These are phyloP conservation scores for Mortierella sp. DNA, from an alignment of 371 early-diverging fungal species.

Conservation along the genomic window DNA sequence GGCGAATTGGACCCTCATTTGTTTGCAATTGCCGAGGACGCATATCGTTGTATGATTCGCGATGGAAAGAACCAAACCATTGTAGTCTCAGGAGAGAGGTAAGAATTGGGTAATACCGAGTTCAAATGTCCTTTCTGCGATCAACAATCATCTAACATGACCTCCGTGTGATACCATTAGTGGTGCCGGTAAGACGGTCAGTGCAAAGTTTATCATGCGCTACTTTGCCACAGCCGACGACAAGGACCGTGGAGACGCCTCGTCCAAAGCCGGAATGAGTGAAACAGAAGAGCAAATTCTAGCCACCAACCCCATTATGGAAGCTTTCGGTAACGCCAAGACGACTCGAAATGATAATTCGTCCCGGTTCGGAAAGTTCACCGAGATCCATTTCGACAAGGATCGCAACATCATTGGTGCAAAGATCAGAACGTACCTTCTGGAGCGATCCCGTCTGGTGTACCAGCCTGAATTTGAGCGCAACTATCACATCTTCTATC, in stretches of 20 bases:
- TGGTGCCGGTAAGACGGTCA: constrained; percentile 97
- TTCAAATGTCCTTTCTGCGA: too few species aligned
- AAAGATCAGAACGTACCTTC: constrained; percentile 94
- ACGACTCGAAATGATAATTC: constrained; percentile 99
- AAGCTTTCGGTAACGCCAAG: constrained; percentile 99
- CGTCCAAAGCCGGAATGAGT: constrained; percentile 66
- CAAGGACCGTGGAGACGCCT: constrained; percentile 60
- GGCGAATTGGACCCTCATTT: constrained; percentile 98
- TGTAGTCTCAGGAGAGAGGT: constrained; percentile 98
- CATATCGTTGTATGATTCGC: constrained; percentile 94
- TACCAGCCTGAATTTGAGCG: constrained; percentile 94
- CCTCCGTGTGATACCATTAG: constrained; percentile 27
- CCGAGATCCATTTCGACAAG: constrained; percentile 91
- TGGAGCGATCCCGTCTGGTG: constrained; percentile 98
- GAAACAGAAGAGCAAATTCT: constrained; percentile 87
- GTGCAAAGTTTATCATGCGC: constrained; percentile 97
- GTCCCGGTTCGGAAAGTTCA: constrained; percentile 99
- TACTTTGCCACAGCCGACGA: constrained; percentile 96
- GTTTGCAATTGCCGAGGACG: constrained; percentile 98
- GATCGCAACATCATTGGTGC: constrained; percentile 92
- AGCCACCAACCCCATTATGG: constrained; percentile 98
- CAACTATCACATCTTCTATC: constrained; percentile 99
- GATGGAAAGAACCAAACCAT: constrained; percentile 96
- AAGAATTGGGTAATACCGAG: not conserved
- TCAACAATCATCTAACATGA: not conserved